A percentile compares a stretch with the other conserved stretches of the same genome.
Conservation (phyloP, 176 grass and related monocot species). For the Musa schizocarpa region DNA sequence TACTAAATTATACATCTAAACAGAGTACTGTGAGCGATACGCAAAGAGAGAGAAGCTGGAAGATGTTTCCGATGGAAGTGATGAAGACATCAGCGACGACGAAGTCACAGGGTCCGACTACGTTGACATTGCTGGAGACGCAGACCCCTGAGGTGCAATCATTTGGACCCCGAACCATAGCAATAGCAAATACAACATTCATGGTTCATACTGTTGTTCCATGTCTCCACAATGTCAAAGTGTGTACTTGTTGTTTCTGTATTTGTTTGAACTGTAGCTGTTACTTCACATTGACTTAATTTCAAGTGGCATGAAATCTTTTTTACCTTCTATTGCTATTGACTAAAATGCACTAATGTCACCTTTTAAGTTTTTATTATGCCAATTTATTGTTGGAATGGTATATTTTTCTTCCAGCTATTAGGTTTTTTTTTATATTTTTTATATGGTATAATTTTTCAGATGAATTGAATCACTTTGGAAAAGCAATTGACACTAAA, state of each 20-base stretch:
- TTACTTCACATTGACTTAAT: not conserved
- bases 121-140: slow-evolving; percentile 1
- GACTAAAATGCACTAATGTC: too few species aligned
- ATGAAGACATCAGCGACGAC: not conserved
- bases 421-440: too few species aligned
- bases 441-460: too few species aligned
- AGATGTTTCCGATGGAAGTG: slow-evolving; percentile 2
- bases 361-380: too few species aligned
- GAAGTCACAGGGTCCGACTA: not conserved
- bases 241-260: not conserved
- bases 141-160: not conserved
- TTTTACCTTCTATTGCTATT: too few species aligned
- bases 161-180: not conserved
- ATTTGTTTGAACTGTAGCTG: not conserved
- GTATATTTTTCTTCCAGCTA: too few species aligned
- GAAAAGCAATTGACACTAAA: too few species aligned
- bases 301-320: not conserved
- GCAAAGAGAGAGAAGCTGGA: slow-evolving; percentile 12
- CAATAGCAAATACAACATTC: not conserved
- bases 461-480: too few species aligned
- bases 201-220: not conserved
- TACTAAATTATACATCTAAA: not conserved
- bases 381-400: too few species aligned
- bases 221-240: not conserved
- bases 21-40: slow-evolving; percentile 8